These are phyloP conservation scores for Fusarium vanettenii DNA, from an alignment of 2,329 filamentous ascomycete species.

Conservation along the genomic window DNA sequence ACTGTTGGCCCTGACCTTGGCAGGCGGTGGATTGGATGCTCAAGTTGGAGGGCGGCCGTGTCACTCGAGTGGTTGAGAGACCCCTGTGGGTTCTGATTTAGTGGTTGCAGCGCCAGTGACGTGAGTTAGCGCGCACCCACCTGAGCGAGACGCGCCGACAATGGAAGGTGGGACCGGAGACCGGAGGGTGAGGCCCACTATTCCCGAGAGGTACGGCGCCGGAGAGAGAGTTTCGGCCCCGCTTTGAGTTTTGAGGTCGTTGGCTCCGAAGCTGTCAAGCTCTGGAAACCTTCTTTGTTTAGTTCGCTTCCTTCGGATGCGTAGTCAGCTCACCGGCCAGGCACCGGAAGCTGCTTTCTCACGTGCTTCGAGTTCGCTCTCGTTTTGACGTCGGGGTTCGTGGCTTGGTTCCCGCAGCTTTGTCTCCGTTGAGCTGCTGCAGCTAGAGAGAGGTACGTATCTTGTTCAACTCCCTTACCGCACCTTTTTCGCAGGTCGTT, in stretches of 20 bases:
- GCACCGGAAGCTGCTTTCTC: neutral
- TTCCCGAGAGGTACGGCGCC: neutral
- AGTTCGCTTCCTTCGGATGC: neutral
- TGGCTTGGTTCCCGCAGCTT: neutral
- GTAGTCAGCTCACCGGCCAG: neutral
- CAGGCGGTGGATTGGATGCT: neutral
- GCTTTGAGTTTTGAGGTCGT: constrained; percentile 3
- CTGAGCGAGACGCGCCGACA: constrained; percentile 4
- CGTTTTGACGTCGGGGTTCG: constrained; percentile 16
- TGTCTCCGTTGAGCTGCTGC: neutral
- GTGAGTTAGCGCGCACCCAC: constrained; percentile 28
- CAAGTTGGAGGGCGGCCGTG: constrained; percentile 36
- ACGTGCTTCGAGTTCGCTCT: constrained; percentile 20
- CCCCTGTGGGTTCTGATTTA: constrained; percentile 22
- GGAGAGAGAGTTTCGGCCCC: constrained; percentile 24
- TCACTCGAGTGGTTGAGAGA: constrained; percentile 34
- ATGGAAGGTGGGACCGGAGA: constrained; percentile 3
- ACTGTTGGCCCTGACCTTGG: constrained; percentile 1
- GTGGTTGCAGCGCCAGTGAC: constrained; percentile 32
- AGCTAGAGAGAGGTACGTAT: constrained; percentile 28
- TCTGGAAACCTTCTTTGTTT: neutral
- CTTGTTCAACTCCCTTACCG: constrained; percentile 27
- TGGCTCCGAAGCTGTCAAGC: neutral
- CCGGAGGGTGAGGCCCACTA: constrained; percentile 18
- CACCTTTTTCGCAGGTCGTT: constrained; percentile 27